Conservation (phyloP, 2,329 filamentous ascomycete species). For the Alternaria infectoria region DNA sequence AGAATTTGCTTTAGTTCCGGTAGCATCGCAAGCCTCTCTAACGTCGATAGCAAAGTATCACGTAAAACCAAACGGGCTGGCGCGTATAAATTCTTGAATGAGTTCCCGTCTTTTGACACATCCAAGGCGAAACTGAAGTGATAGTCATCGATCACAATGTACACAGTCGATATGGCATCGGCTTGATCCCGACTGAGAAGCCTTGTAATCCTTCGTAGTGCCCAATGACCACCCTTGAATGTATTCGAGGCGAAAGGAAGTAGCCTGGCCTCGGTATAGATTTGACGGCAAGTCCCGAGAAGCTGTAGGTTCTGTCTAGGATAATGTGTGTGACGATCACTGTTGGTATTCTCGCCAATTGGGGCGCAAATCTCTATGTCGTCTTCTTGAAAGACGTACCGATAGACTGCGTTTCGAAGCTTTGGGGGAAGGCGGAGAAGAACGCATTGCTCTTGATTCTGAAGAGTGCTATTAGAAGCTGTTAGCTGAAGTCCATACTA, state of each 20-base stretch:
- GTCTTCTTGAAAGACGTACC: neutral
- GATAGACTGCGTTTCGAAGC: conserved; percentile 5
- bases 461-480: neutral
- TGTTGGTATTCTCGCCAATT: neutral
- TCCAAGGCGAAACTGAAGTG: neutral
- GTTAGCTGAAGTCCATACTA: neutral
- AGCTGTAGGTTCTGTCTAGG: neutral
- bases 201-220: neutral
- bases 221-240: neutral
- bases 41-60: neutral
- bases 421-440: conserved; percentile 3
- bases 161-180: neutral
- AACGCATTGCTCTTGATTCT: neutral
- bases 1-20: neutral
- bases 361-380: neutral
- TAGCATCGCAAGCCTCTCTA: neutral
- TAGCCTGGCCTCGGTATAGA: neutral
- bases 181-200: neutral
- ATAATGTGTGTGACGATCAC: neutral
- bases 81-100: neutral
- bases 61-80: neutral
- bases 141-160: neutral
- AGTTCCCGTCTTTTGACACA: neutral
- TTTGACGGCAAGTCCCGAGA: neutral
- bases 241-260: neutral